Evolutionary conservation across 1,139 yeast species (phyloP), one percentile per base, ranked within the genome.

Genomic region (Pneumocystis jirovecii): DNA sequence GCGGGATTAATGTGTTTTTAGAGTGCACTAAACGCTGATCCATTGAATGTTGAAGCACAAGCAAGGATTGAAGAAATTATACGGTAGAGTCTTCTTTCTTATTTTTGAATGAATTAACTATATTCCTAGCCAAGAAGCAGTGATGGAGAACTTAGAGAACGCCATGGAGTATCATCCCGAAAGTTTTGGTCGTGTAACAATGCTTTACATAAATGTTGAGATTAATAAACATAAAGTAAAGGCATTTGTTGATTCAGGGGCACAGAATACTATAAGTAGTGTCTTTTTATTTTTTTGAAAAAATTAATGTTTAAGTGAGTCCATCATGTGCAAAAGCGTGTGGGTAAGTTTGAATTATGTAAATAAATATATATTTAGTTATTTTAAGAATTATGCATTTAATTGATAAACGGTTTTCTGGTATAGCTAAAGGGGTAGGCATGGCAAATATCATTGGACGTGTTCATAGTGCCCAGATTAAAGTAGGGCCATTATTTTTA

Each of bases 191-290:
- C 76, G 82, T 0, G 95, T 93, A 3, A 83, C 83, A 60, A 90
- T 95, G 96, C 80, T 93, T 64, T 91, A 85, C 76, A 84, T 93
- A 25, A 80, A 85, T 66, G 80, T 90, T 64, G 84, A 83, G 68
- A 86, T 93, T 35, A 90, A 91, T 72, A 93, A 95, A 0, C 80
- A 81, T 63, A 83, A 85, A 34, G 87, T 90, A 8, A 89, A 89
- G 74, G 97, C 97, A 0, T 89, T 93, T 78, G 96, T 93, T 12
- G 99, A 93, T 74, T 85, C 97, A 0, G 98, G 99, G 1, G 98
- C 99, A 0, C 97, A 90, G 74, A 80, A 84, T 60, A 90, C 98
- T 0, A 86, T 91, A 64, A 86, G 67, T 66, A 64, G 60, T 61
- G 39, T 44, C 6, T 12, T 34, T 19, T 34, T 40, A 15, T 17